Evolutionary conservation across 345 rosid species (phyloP).

Genomic region (Boechera retrofracta): DNA sequence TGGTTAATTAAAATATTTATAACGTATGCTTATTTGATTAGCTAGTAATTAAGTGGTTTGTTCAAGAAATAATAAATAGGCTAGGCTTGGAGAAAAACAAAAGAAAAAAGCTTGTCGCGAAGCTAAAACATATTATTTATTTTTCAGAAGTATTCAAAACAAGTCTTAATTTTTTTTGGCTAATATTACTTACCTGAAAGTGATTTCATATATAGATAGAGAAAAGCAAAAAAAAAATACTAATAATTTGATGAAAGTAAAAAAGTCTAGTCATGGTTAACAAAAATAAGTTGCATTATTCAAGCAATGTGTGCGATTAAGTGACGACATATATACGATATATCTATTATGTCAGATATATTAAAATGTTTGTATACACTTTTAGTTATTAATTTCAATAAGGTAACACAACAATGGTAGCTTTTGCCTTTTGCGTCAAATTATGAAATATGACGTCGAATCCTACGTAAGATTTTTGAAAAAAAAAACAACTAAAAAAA

Average conservation of each 20-base stretch:
- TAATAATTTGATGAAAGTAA: background rate
- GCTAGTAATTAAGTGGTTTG: conserved; percentile 21
- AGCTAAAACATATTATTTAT: conserved; percentile 17
- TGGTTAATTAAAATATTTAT: conserved; percentile 25
- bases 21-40: conserved; percentile 39
- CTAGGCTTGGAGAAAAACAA: conserved; percentile 17
- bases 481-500: background rate
- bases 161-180: background rate
- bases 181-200: background rate
- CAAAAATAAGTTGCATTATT: conserved; percentile 5
- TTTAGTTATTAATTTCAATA: conserved; percentile 16
- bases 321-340: background rate
- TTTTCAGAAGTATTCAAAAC: background rate
- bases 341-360: background rate
- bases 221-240: background rate
- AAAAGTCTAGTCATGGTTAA: conserved; percentile 9
- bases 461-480: conserved; percentile 1
- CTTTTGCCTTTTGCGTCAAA: background rate
- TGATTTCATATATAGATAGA: background rate
- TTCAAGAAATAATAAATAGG: conserved; percentile 24
- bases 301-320: conserved; percentile 20
- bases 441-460: conserved; percentile 15
- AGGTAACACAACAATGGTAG: background rate
- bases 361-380: background rate
- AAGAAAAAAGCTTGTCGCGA: background rate